Evolutionary conservation across 345 rosid genomes (phyloP), one percentile per base, ranked within the genome.

Genomic region (Sisymbrium altissimum): DNA sequence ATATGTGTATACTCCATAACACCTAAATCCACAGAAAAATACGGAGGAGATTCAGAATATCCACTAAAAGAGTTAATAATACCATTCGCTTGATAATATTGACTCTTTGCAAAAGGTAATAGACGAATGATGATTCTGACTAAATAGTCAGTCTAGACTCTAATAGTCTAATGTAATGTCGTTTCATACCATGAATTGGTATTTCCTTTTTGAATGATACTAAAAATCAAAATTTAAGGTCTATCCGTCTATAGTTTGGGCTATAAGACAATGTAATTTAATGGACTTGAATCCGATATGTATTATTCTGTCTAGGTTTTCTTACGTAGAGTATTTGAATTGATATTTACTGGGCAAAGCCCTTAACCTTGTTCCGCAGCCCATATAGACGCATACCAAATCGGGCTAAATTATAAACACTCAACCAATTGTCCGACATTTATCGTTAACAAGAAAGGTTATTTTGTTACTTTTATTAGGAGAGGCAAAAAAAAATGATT

Each of bases 21-120:
- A 62, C 54, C 38, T 23, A 49, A 61, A 50, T 62, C 25, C 11
- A 41, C 25, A 40, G 13, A 39, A 18, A 53, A 53, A 66, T 39
- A 43, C 29, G n/a, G 13, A 52, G 45, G 15, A 66, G 48, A 50
- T 12, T 13, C 68, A 53, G 41, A 62, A 23, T 19, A 41, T 33
- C 55, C 77, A 73, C 71, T 63, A 18, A 12, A 46, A 74, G 49
- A 46, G 60, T 44, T 46, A 46, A 74, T 56, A 66, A 64, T 74
- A 55, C 21, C 33, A 57, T 57, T 57, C 3, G 67, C 78, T 66
- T 66, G 72, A 57, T 41, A 57, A 74, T 74, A 36, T 74, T 74
- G 72, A 74, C 78, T 57, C 35, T 48, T 57, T 66, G 58, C 59
- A 57, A 30, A 72, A 59, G 66, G 46, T n/a, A 45, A 59, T 23